Base-by-base conservation (phyloP, 1,284 basidiomycete genomes). In the Pascua sp. region DNA sequence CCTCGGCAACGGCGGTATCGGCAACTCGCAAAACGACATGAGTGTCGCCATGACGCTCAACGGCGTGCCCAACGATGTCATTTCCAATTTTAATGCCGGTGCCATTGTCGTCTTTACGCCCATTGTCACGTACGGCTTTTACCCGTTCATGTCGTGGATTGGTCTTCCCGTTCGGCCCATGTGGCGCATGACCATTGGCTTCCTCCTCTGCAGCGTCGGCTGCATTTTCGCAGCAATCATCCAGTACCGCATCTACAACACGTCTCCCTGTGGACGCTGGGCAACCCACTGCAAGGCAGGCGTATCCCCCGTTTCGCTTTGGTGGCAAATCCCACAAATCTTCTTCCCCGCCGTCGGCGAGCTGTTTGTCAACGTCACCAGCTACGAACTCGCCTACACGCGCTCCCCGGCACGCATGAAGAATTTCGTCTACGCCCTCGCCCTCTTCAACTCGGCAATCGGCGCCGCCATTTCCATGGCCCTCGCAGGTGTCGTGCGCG, bases 381-480 rank as follows among this genome's bases (percentile, higher is more conserved):
- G 74, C 44, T 78, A 81, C 69, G 81, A 82, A 69, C 72, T 81
- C 40, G 76, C 76, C 50, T 81, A 80, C 69, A 79, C 80, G 41
- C 68, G 74, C 32, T 70, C 78, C 13, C 78, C 78, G 2, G 71
- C 76, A 2, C 62, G 76, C 50, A 79, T 79, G 78, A 78, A 78
- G 69, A 73, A 68, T 49, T 60, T 78, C 42, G 73, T 79, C 50
- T 77, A 76, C 65, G 71, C 73, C 41, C 43, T 75, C 53, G 69
- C 73, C 57, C 69, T 81, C 45, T 80, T 80, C 75, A 77, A 76
- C 58, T 70, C 63, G 16, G 80, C 80, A 57, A 71, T 81, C 63
- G 38, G n/a, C 39, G 38, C 48, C 5, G 48, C 48, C 40, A 49
- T 49, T 16, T 68, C 71, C 47, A 65, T 75, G 40, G 72, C 72